These are phyloP conservation scores for Neospora caninum DNA, from an alignment of 169 alveolate genomes.

Conservation along the genomic window DNA sequence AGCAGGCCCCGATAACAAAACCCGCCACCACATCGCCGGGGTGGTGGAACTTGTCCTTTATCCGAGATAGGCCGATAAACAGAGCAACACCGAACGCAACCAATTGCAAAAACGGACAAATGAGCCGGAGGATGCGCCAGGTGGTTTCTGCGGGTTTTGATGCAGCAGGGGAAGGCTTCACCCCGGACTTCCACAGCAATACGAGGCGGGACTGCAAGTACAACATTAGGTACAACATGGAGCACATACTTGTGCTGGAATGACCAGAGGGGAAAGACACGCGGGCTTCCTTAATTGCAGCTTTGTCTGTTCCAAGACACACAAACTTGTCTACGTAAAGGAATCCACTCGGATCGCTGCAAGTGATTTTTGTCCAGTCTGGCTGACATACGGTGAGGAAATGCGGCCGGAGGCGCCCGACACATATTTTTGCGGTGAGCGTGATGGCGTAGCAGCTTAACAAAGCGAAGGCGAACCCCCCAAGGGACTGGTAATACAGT, in stretches of 20 bases:
- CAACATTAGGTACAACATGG: slow-evolving; percentile 49
- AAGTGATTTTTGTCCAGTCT: slow-evolving; percentile 42
- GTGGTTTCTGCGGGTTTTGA: not conserved
- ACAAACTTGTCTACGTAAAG: slow-evolving; percentile 37
- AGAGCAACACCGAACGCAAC: slow-evolving; percentile 27
- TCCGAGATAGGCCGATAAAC: slow-evolving; percentile 61
- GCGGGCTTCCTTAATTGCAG: slow-evolving; percentile 63
- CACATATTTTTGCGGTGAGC: slow-evolving; percentile 49
- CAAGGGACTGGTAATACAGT: slow-evolving; percentile 11
- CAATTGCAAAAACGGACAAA: slow-evolving; percentile 56
- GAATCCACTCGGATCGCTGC: slow-evolving; percentile 58
- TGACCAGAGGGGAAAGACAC: slow-evolving; percentile 62
- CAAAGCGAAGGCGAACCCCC: slow-evolving; percentile 57
- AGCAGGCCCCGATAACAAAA: slow-evolving; percentile 35
- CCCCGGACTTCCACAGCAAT: not conserved
- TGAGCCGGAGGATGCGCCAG: slow-evolving; percentile 31
- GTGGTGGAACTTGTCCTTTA: slow-evolving; percentile 58
- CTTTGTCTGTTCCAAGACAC: slow-evolving; percentile 52
- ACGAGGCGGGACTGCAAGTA: slow-evolving; percentile 64
- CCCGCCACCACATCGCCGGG: slow-evolving; percentile 59
- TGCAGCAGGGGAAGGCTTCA: not conserved
- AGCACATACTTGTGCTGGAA: slow-evolving; percentile 55
- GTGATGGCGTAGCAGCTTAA: slow-evolving; percentile 44
- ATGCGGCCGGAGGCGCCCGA: slow-evolving; percentile 66
- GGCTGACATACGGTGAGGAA: slow-evolving; percentile 62